Evolutionary conservation across 257 asterid species (phyloP).

Genomic region (Penstemon barbatus): DNA sequence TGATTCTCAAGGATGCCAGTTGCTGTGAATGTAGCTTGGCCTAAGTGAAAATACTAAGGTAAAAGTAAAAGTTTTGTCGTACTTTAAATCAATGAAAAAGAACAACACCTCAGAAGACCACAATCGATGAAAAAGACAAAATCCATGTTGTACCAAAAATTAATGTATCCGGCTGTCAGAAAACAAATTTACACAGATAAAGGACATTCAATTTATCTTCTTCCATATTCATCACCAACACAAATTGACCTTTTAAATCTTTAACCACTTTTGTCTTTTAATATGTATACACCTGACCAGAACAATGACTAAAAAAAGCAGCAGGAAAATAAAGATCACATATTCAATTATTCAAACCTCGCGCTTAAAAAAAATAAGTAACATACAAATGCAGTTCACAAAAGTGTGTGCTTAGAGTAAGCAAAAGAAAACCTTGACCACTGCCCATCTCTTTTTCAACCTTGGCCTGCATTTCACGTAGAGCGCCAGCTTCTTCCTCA

Average conservation of each 20-base stretch:
- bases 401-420: slow-evolving; percentile 1
- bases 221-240: neutral
- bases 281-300: no score
- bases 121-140: neutral
- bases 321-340: neutral
- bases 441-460: slow-evolving; percentile 75
- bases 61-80: neutral
- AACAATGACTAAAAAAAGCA: no score
- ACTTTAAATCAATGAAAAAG: neutral
- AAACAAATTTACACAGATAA: neutral
- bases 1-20: neutral
- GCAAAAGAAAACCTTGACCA: slow-evolving; percentile 50
- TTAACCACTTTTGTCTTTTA: no score
- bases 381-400: slow-evolving; percentile 2
- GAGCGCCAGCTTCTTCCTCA: slow-evolving; percentile 83
- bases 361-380: neutral
- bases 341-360: neutral
- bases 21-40: neutral
- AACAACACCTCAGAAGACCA: neutral
- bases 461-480: slow-evolving; percentile 82
- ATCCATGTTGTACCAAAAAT: neutral
- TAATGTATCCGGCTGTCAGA: slow-evolving; percentile 1
- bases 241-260: no score
- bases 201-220: neutral
- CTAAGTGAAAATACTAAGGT: neutral